Evolutionary conservation across 129 eudicot genomes (phyloP).

Genomic region (Apium graveolens): DNA sequence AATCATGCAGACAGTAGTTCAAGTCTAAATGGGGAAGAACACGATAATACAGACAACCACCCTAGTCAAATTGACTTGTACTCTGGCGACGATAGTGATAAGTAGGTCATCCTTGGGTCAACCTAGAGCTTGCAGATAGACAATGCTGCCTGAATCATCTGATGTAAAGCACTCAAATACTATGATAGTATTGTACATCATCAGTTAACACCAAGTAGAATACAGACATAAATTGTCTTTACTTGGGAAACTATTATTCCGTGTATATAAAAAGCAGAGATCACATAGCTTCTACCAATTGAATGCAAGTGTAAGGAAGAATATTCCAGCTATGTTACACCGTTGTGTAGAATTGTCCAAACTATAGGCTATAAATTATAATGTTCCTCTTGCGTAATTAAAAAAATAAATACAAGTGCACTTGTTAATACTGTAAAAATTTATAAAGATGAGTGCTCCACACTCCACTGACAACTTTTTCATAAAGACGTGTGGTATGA

Average conservation of each 20-base stretch:
- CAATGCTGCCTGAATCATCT: not conserved
- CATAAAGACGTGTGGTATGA: too few species aligned
- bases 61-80: conserved; percentile 16
- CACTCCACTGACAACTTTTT: too few species aligned
- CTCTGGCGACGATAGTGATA: conserved; percentile 28
- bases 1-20: conserved; percentile 18
- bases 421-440: too few species aligned
- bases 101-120: not conserved
- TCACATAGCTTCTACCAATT: not conserved
- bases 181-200: not conserved
- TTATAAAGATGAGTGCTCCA: too few species aligned
- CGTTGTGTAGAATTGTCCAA: not conserved
- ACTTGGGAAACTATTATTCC: not conserved
- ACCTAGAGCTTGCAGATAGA: not conserved
- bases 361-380: not conserved
- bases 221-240: not conserved
- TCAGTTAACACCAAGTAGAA: not conserved
- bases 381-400: not conserved
- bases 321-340: not conserved
- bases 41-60: conserved; percentile 17
- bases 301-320: not conserved
- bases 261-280: not conserved
- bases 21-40: not conserved
- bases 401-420: too few species aligned
- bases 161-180: not conserved